Conservation (phyloP, 2,329 filamentous ascomycete genomes). For the Pezicula radicicola region DNA sequence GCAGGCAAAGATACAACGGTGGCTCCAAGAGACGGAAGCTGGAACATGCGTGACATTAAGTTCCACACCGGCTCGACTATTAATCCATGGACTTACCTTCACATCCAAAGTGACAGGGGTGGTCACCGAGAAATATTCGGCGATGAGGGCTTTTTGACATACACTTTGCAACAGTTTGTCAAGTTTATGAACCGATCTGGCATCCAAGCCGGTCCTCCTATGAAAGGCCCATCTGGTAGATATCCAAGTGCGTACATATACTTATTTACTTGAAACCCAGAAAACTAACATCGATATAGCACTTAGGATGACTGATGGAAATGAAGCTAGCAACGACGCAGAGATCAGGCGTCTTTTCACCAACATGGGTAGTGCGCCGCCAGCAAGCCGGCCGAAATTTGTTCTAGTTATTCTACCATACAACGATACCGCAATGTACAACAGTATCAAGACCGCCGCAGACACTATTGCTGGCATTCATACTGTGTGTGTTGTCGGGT, state of each 20-base stretch:
- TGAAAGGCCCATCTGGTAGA: conserved; percentile 2
- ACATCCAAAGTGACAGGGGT: conserved; percentile 10
- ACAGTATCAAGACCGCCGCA: conserved; percentile 25
- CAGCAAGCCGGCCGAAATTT: conserved; percentile 14
- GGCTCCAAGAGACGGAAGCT: conserved; percentile 50
- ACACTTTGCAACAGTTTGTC: conserved; percentile 14
- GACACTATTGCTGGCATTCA: conserved; percentile 26
- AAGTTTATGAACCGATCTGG: conserved; percentile 18
- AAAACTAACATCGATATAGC: too few species aligned
- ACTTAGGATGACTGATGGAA: conserved; percentile 13
- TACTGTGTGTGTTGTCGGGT: conserved; percentile 24
- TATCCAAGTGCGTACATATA: background rate
- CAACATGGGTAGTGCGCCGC: background rate
- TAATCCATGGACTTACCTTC: conserved; percentile 41
- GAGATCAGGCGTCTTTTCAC: conserved; percentile 14
- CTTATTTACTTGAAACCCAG: too few species aligned
- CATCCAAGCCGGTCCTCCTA: conserved; percentile 17
- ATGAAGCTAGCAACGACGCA: conserved; percentile 13
- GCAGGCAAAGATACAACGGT: conserved; percentile 15
- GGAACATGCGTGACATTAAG: conserved; percentile 63
- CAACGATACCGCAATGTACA: conserved; percentile 25
- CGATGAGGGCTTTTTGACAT: background rate
- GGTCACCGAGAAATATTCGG: conserved; percentile 4
- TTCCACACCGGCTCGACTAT: conserved; percentile 53
- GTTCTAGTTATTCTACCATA: conserved; percentile 25